A percentile compares a stretch with the other conserved stretches of the same genome.
Evolutionary conservation across 2,329 filamentous ascomycete species (phyloP).

Genomic region (Colletotrichum navitas): DNA sequence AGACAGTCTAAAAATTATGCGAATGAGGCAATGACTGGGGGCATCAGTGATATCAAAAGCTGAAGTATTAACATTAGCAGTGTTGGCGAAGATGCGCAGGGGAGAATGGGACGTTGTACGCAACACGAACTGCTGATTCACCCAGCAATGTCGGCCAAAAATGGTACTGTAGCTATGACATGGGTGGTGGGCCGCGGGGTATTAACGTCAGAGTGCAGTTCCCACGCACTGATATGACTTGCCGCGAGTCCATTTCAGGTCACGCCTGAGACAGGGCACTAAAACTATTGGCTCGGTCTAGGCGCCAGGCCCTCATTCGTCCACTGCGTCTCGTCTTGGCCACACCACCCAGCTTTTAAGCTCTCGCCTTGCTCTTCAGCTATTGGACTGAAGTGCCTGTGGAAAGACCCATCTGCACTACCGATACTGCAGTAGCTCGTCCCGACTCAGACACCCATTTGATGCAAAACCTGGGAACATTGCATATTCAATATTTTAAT

Average conservation of each 20-base stretch:
- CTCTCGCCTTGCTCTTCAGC: constrained; percentile 22
- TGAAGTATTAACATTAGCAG: constrained; percentile 7
- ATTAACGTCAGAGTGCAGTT: constrained; percentile 36
- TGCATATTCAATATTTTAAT: not conserved
- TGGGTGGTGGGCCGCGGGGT: constrained; percentile 41
- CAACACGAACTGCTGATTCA: constrained; percentile 35
- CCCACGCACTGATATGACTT: not conserved
- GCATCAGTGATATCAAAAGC: not conserved
- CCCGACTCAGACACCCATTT: not conserved
- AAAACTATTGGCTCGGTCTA: constrained; percentile 22
- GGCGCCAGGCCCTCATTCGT: constrained; percentile 9
- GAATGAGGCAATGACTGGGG: not conserved
- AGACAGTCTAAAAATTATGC: not conserved
- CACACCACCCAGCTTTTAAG: not conserved
- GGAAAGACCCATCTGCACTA: not conserved
- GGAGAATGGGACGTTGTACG: constrained; percentile 26
- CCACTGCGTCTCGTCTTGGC: not conserved
- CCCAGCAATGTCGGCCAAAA: constrained; percentile 16
- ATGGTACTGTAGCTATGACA: constrained; percentile 38
- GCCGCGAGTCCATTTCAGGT: constrained; percentile 22
- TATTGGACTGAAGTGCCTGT: not conserved
- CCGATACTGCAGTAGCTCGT: not conserved
- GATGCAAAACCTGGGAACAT: constrained; percentile 3
- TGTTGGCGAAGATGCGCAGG: constrained; percentile 22
- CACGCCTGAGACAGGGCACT: constrained; percentile 31